Evolutionary conservation across 257 asterid species (phyloP).

Genomic region (Capsicum pubescens): DNA sequence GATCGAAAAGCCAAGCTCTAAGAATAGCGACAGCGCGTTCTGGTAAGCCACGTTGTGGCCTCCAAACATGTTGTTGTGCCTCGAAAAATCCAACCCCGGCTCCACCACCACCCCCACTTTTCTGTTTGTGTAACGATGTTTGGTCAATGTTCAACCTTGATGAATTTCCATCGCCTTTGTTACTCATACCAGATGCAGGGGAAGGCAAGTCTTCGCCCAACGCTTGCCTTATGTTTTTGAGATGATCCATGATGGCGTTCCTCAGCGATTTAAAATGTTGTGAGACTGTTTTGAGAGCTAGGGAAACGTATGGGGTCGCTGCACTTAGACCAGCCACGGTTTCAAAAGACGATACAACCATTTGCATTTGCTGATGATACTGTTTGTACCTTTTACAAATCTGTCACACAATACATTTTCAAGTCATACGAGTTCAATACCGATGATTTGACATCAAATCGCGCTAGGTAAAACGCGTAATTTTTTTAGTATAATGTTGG

Average conservation of each 20-base stretch:
- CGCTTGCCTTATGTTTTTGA: conserved; percentile 47
- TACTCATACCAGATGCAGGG: conserved; percentile 41
- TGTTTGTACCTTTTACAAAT: conserved; percentile 71
- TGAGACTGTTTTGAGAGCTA: conserved; percentile 59
- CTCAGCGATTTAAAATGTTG: conserved; percentile 64
- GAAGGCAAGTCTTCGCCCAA: conserved; percentile 61
- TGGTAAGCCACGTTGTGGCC: conserved; percentile 92
- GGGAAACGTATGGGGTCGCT: conserved; percentile 68
- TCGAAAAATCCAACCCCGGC: conserved; percentile 44
- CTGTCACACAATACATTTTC: conserved; percentile 34
- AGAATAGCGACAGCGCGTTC: conserved; percentile 83
- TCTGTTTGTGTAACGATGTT: conserved; percentile 49
- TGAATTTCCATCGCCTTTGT: conserved; percentile 37
- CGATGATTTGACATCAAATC: background rate
- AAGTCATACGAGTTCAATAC: background rate
- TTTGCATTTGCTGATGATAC: conserved; percentile 80
- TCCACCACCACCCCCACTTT: conserved; percentile 37
- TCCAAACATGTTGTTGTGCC: conserved; percentile 64
- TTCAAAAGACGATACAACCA: conserved; percentile 83
- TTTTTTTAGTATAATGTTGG: background rate
- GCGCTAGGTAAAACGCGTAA: background rate
- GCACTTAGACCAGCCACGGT: conserved; percentile 72
- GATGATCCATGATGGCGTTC: conserved; percentile 56
- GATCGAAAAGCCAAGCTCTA: conserved; percentile 91
- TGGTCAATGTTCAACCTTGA: conserved; percentile 59